Evolutionary conservation across 202 grass and related monocot species (phyloP).

Genomic region (Digitaria exilis): DNA sequence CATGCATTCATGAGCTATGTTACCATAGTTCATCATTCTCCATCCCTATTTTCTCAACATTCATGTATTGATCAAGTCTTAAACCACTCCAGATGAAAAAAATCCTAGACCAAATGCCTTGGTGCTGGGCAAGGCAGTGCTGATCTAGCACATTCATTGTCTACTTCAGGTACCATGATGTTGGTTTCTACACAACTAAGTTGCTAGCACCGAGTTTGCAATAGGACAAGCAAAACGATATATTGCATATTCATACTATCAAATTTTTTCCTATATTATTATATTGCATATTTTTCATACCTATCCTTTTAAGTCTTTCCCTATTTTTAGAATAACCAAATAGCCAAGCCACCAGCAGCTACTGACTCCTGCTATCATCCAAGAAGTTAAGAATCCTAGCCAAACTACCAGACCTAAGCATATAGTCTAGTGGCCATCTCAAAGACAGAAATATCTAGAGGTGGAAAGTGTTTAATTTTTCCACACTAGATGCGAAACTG

Average conservation of each 20-base stretch:
- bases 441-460: not conserved
- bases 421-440: not conserved
- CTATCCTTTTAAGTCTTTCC: not conserved
- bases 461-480: not conserved
- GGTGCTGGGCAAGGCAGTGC: no score
- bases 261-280: not conserved
- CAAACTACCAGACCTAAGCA: not conserved
- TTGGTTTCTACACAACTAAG: not conserved
- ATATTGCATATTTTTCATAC: not conserved
- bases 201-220: not conserved
- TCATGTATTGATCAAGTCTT: no score
- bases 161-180: no score
- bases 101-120: no score
- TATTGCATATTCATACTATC: not conserved
- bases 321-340: not conserved
- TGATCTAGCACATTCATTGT: no score
- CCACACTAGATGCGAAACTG: not conserved
- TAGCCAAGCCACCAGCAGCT: not conserved
- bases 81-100: no score
- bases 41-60: no score
- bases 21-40: no score
- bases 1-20: no score
- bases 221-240: not conserved
- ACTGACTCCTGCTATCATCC: not conserved
- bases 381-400: not conserved